Conservation (phyloP, 1,139 yeast genomes). For the Debaryomyces coudertii region DNA sequence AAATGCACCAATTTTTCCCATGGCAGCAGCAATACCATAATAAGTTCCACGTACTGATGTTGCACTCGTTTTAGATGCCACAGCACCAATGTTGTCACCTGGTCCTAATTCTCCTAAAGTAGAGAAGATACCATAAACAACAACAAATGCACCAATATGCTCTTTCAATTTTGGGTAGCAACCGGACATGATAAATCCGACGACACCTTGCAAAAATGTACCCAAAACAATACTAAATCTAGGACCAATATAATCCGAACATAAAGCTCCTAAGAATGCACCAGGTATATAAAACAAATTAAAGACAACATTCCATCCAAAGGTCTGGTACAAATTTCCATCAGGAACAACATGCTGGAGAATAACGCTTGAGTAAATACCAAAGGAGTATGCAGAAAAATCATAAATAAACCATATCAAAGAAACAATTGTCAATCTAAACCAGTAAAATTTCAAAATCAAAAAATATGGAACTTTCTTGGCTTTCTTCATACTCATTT, state of each 20-base stretch:
- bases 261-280: conserved; percentile 76
- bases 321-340: conserved; percentile 66
- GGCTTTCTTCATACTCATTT: conserved; percentile 68
- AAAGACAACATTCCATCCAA: conserved; percentile 92
- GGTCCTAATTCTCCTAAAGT: conserved; percentile 93
- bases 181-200: conserved; percentile 89
- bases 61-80: conserved; percentile 85
- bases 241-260: conserved; percentile 89
- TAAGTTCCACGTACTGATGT: conserved; percentile 89
- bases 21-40: conserved; percentile 89
- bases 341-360: conserved; percentile 62
- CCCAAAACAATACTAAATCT: conserved; percentile 75
- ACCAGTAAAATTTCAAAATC: conserved; percentile 81
- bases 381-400: conserved; percentile 84
- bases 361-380: conserved; percentile 76
- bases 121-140: conserved; percentile 83
- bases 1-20: conserved; percentile 91
- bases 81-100: conserved; percentile 86
- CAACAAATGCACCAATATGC: conserved; percentile 77
- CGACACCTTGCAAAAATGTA: conserved; percentile 67
- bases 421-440: conserved; percentile 70
- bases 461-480: conserved; percentile 65
- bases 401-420: conserved; percentile 91
- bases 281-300: conserved; percentile 92
- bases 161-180: conserved; percentile 55